phyloP scores from a whole-genome alignment of 176 grass and related monocot genomes.

The Otatea glauca region DNA sequence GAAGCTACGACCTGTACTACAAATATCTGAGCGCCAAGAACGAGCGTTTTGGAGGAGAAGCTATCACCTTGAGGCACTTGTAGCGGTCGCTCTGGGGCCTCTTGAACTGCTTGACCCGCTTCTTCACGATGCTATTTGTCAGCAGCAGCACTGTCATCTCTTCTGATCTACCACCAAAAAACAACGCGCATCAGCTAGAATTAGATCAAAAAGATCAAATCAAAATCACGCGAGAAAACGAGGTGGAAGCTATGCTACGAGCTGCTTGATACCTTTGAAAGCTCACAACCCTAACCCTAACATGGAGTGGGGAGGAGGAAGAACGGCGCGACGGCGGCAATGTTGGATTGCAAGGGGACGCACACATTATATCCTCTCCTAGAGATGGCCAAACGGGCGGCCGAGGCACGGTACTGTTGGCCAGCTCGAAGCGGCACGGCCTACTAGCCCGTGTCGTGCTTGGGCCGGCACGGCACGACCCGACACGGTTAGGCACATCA shows the following conservation, averaged over 20 bases:
- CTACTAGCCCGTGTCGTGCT: no score
- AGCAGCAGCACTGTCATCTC: conserved; percentile 84
- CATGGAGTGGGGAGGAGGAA: not conserved
- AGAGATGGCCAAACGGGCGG: no score
- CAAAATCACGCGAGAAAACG: not conserved
- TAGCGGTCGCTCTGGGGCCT: conserved; percentile 80
- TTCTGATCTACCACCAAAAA: conserved; percentile 37
- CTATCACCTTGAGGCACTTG: conserved; percentile 65
- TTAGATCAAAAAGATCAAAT: not conserved
- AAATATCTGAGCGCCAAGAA: not conserved
- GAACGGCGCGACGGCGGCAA: conserved; percentile 32
- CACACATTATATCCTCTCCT: not conserved
- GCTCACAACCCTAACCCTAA: not conserved
- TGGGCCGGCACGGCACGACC: no score
- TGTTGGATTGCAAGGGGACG: not conserved
- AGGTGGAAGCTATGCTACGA: not conserved
- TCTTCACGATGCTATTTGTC: conserved; percentile 77
- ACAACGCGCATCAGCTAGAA: not conserved
- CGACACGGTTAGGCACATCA: no score
- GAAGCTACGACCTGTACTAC: not conserved
- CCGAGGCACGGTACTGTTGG: no score
- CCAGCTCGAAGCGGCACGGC: no score
- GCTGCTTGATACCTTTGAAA: not conserved
- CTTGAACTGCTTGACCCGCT: conserved; percentile 76
- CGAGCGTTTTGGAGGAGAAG: not conserved